Evolutionary conservation across 2,329 filamentous ascomycete species (phyloP), one percentile per base, ranked within the genome.

Genomic region (Onygena corvina): DNA sequence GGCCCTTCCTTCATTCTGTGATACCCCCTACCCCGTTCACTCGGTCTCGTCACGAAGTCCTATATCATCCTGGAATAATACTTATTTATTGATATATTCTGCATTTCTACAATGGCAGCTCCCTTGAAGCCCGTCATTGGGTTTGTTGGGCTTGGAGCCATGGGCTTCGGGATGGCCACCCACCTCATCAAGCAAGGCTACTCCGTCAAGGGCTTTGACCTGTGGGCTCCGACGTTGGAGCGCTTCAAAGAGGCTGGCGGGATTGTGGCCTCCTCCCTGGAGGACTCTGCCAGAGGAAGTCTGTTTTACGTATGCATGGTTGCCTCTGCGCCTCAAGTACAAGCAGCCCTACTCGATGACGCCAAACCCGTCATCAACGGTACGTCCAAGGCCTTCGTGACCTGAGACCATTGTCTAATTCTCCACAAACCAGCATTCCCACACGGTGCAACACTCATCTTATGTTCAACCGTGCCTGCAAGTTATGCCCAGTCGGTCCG

Each of bases 161-260:
- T 87, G 84, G 84, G 84, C 61, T 84, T 86, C 63, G 84, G 84
- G 61, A 87, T 88, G 83, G 84, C 84, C 54, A 84, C 77, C 52
- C 76, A 86, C 61, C 76, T 88, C 40, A 71, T 86, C 58, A 78
- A 79, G 56, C 68, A 76, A 54, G 81, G 81, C 51, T 84, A 82
- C 64, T 53, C 68, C 21, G 82, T 87, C 20, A 81, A 77, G 18
- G 83, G 83, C 50, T 87, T 80, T 61, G 84, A 88, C 59, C 76
- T 86, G 34, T 86, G 77, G 68, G 69, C 70, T 2, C 79, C 81
- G 4, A 80, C 81, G 0, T 73, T 86, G 29, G 76, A 83, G 49
- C 76, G 74, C 18, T 86, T 86, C 68, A 66, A 73, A 35, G 66
- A 72, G 3, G 79, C 78, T 0, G 82, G 83, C 42, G 82, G 83